Evolutionary conservation across 805 yeast genomes (phyloP), one percentile per base, ranked within the genome.

Genomic region (Candida caryicola): DNA sequence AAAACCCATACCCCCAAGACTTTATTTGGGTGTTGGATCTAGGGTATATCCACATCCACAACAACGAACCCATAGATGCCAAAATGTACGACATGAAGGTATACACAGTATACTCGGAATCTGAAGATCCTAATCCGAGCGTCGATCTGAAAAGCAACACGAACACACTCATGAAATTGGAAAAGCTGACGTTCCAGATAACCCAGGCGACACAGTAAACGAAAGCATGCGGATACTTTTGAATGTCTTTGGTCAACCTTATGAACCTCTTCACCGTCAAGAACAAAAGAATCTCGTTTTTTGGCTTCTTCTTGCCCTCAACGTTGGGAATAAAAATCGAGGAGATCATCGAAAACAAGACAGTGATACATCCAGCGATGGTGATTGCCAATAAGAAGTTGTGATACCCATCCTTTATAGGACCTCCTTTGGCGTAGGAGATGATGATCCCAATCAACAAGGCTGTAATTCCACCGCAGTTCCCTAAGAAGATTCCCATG

Each of bases 191-290:
- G 36, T 68, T 66, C 73, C 73, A 67, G 17, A 66, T 51, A 2
- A 67, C 71, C 73, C 73, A 67, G 0, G 64, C 55, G n/a, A 64
- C 28, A 49, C 69, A 62, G 18, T 60, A 51, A 8, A 57, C 21
- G 36, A 63, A 62, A 0, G 71, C 73, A 35, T 66, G 43, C 3
- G 62, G 63, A 40, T 63, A 59, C 31, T 50, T 40, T 16, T 45
- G 44, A 16, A 66, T 59, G 18, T 54, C 41, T 25, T 44, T 50
- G 10, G 58, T 12, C 39, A 66, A 42, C 1, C 10, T 5, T 33
- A 51, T 35, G 29, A 60, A 49, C 33, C 71, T 46, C 29, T 55
- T 59, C 7, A 56, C 34, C 0, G 62, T 46, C 18, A 64, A 35
- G n/a, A 57, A 43, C 4, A 60, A 23, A 19, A 64, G 28, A 15